phyloP scores from a whole-genome alignment of 139 green algal species.

The Asterochloris erici region DNA sequence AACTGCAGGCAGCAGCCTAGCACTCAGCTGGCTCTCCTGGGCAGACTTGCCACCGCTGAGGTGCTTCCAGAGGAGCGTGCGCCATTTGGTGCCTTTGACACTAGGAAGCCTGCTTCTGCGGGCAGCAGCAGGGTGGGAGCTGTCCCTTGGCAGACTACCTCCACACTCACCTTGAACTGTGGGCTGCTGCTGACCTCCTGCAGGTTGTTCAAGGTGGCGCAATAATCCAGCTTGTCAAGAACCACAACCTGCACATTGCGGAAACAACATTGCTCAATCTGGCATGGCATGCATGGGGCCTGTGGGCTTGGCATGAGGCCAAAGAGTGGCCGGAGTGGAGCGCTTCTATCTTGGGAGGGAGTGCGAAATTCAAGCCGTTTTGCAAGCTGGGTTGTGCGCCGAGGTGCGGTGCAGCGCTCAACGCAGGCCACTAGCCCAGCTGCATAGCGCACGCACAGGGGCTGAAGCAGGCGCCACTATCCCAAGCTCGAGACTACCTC shows the following conservation, averaged over 20 bases:
- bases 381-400: background rate
- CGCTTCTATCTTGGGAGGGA: no score
- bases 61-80: background rate
- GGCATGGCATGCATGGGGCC: no score
- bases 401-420: background rate
- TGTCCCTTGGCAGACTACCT: background rate
- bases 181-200: conserved; percentile 33
- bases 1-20: conserved; percentile 54
- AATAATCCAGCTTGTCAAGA: conserved; percentile 97
- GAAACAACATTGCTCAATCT: background rate
- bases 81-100: background rate
- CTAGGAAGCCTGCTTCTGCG: background rate
- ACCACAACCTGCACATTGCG: conserved; percentile 70
- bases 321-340: no score
- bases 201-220: conserved; percentile 85
- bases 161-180: conserved; percentile 80
- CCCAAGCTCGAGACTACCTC: background rate
- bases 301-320: no score
- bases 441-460: background rate
- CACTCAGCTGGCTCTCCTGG: background rate
- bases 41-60: no score
- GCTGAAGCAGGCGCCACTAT: background rate
- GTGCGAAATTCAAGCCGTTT: background rate
- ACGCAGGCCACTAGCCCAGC: background rate
- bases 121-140: no score